Evolutionary conservation across 1,284 basidiomycete species (phyloP).

Genomic region (Heliocybe sulcata): DNA sequence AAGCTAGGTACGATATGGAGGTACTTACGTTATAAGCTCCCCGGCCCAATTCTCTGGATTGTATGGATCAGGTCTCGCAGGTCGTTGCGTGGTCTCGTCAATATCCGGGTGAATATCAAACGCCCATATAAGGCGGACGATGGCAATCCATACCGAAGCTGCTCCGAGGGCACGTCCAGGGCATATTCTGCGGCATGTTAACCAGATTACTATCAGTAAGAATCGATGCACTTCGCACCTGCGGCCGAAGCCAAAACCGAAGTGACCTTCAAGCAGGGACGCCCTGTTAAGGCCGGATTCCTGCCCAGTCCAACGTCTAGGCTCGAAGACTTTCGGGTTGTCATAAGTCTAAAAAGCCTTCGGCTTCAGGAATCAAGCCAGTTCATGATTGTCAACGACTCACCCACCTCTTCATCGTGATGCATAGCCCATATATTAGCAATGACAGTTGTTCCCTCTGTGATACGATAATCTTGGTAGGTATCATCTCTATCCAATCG

Average conservation of each 20-base stretch:
- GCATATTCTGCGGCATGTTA: neutral
- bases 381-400: neutral
- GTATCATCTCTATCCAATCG: too few relatives aligned
- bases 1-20: too few relatives aligned
- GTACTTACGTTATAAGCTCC: too few relatives aligned
- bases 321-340: too few relatives aligned
- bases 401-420: neutral
- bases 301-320: too few relatives aligned
- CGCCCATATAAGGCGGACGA: neutral
- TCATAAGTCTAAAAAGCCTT: too few relatives aligned
- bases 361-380: too few relatives aligned
- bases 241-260: neutral
- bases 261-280: too few relatives aligned
- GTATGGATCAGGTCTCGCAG: too few relatives aligned
- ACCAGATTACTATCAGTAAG: neutral
- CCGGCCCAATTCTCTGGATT: too few relatives aligned
- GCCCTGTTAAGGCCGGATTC: too few relatives aligned
- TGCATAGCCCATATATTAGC: neutral
- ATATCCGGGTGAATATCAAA: neutral
- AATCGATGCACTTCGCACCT: neutral
- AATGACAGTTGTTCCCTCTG: neutral
- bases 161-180: neutral
- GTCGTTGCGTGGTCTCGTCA: neutral
- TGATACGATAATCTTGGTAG: neutral
- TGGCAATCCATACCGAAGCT: neutral